phyloP scores from a whole-genome alignment of 768 basidiomycete species.

The Auriscalpium vulgare region DNA sequence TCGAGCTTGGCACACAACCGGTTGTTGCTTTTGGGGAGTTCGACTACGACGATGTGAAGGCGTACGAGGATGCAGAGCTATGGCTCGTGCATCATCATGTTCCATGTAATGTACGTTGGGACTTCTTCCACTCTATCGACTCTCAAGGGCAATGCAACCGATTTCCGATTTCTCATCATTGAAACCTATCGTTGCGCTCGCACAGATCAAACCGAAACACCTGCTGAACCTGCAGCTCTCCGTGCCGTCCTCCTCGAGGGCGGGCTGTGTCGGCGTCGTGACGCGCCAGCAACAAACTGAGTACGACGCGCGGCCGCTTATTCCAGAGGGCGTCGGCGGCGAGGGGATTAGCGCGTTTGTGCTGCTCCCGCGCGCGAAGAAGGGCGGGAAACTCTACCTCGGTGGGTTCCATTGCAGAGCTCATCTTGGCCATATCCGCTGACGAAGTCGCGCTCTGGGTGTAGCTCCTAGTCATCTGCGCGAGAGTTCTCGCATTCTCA shows the following conservation, averaged over 20 bases:
- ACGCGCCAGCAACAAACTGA: slow-evolving; percentile 1
- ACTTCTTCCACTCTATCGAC: not conserved
- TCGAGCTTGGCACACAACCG: not conserved
- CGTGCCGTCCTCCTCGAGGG: not conserved
- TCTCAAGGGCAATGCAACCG: too few species aligned
- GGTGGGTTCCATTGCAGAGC: not conserved
- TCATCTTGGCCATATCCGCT: too few species aligned
- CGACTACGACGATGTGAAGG: slow-evolving; percentile 12
- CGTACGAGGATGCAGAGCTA: slow-evolving; percentile 11
- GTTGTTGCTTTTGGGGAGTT: slow-evolving; percentile 13
- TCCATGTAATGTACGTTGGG: slow-evolving; percentile 3
- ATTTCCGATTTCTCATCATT: too few species aligned
- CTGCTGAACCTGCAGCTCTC: not conserved
- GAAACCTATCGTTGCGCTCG: not conserved
- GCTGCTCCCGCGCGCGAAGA: slow-evolving; percentile 9
- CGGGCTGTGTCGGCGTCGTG: slow-evolving; percentile 7
- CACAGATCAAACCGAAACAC: slow-evolving; percentile 7
- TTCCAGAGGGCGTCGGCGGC: not conserved
- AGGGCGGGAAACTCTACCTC: slow-evolving; percentile 11
- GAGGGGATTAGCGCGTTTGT: slow-evolving; percentile 12
- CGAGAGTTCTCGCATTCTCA: too few species aligned
- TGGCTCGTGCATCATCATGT: slow-evolving; percentile 14
- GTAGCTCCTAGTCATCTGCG: slow-evolving; percentile 10
- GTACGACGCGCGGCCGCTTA: slow-evolving; percentile 10
- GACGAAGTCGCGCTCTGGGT: not conserved